A percentile compares a stretch with the other conserved stretches of the same genome.
Evolutionary conservation across 257 asterid genomes (phyloP).

Genomic region (Plantago ovata): DNA sequence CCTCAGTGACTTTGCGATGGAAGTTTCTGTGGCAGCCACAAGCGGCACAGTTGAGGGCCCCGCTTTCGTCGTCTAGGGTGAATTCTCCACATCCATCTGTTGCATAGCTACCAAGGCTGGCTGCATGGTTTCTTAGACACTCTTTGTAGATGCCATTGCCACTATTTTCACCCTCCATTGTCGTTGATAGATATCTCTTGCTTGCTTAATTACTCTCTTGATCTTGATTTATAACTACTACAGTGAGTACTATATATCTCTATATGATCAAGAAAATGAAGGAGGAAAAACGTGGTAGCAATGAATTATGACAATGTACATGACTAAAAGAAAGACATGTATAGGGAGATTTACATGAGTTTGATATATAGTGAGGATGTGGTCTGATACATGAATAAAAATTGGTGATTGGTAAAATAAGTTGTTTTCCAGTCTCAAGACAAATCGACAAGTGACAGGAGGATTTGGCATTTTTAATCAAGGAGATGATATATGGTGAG

Average conservation of each 20-base stretch:
- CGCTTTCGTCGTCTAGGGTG: conserved; percentile 27
- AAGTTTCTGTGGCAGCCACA: conserved; percentile 78
- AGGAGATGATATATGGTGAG: conserved; percentile 2
- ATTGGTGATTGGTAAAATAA: conserved; percentile 2
- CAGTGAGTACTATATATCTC: neutral
- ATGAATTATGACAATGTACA: conserved; percentile 29
- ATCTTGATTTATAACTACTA: conserved; percentile 12
- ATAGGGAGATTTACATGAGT: conserved; percentile 10
- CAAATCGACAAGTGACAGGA: conserved; percentile 55
- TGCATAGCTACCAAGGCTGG: conserved; percentile 74
- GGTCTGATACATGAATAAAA: too few relatives aligned
- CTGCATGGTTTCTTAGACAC: conserved; percentile 75
- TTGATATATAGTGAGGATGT: conserved; percentile 5
- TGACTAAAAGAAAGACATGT: conserved; percentile 18
- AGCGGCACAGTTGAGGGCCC: conserved; percentile 51
- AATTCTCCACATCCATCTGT: conserved; percentile 85
- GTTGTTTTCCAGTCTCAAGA: conserved; percentile 19
- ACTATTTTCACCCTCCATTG: conserved; percentile 45
- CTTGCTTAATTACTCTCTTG: neutral
- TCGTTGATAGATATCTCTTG: conserved; percentile 16
- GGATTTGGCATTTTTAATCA: conserved; percentile 26
- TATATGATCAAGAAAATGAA: conserved; percentile 3
- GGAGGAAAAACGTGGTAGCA: conserved; percentile 37
- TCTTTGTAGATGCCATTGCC: conserved; percentile 39
- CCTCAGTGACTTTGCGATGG: conserved; percentile 41